A percentile compares a stretch with the other conserved stretches of the same genome.
phyloP scores from a whole-genome alignment of 129 eudicot genomes.

The Artemisia tridentata region DNA sequence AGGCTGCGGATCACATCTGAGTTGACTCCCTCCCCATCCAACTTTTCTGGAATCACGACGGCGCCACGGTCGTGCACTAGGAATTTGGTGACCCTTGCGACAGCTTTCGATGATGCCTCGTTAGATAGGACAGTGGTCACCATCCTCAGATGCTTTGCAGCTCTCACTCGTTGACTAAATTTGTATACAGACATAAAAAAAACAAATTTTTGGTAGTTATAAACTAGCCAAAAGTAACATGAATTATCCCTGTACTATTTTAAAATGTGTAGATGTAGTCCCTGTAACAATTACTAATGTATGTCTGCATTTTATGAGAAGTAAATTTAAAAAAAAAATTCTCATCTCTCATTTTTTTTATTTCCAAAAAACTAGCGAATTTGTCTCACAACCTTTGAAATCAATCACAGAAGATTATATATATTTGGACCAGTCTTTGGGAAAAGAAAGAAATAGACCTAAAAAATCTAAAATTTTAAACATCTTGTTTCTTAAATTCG shows the following conservation, averaged over 20 bases:
- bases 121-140: constrained; percentile 31
- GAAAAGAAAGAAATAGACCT: background rate
- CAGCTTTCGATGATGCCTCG: constrained; percentile 22
- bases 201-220: no score
- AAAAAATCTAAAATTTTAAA: background rate
- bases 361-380: constrained; percentile 28
- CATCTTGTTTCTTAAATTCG: background rate
- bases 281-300: background rate
- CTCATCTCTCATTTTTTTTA: constrained; percentile 19
- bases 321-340: background rate
- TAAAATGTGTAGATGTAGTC: background rate
- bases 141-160: constrained; percentile 14
- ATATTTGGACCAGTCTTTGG: constrained; percentile 3
- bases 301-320: background rate
- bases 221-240: background rate
- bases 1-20: constrained; percentile 40
- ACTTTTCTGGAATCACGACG: constrained; percentile 19
- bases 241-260: background rate
- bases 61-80: constrained; percentile 23
- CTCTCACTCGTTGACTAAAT: background rate
- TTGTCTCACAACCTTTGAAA: constrained; percentile 30
- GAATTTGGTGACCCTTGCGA: constrained; percentile 11
- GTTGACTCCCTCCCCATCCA: constrained; percentile 30
- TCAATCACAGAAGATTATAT: constrained; percentile 6
- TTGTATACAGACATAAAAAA: background rate